A percentile compares a stretch with the other conserved stretches of the same genome.
Evolutionary conservation across 139 green algal species (phyloP).

Genomic region (Chlorella ohadii): DNA sequence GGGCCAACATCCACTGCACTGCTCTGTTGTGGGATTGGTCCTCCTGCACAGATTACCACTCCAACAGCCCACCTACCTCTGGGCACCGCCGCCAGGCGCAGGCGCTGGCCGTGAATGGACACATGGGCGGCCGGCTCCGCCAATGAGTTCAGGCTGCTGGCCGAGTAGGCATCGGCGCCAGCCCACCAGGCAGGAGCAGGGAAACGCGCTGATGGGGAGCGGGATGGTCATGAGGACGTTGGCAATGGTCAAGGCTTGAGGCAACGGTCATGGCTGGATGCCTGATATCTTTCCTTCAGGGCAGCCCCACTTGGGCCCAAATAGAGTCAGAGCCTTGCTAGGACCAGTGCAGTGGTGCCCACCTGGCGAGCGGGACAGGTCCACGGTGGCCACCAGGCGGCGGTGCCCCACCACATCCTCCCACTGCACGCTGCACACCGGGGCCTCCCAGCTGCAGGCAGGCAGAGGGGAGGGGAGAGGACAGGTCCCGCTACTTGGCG

Average conservation of each 20-base stretch:
- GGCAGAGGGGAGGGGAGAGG: too few relatives aligned
- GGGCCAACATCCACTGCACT: too few relatives aligned
- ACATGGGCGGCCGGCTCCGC: constrained; percentile 1
- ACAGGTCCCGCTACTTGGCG: too few relatives aligned
- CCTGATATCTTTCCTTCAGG: too few relatives aligned
- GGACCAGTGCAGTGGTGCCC: too few relatives aligned
- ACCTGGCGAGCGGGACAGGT: neutral
- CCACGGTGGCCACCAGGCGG: constrained; percentile 6
- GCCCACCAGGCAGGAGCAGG: constrained; percentile 1
- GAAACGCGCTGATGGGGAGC: neutral
- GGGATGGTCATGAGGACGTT: too few relatives aligned
- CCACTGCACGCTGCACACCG: neutral
- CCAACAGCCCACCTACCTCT: neutral
- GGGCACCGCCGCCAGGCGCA: constrained; percentile 15
- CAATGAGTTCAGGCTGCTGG: constrained; percentile 5
- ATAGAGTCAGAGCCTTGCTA: too few relatives aligned
- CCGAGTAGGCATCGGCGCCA: constrained; percentile 1
- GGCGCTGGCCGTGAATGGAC: constrained; percentile 4
- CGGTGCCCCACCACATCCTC: constrained; percentile 6
- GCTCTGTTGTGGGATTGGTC: too few relatives aligned
- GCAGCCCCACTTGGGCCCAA: too few relatives aligned
- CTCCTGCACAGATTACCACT: too few relatives aligned
- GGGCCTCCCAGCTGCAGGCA: neutral
- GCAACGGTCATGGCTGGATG: too few relatives aligned
- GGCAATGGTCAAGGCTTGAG: too few relatives aligned